phyloP scores from a whole-genome alignment of 2,329 filamentous ascomycete species.

The Metarhizium album region DNA sequence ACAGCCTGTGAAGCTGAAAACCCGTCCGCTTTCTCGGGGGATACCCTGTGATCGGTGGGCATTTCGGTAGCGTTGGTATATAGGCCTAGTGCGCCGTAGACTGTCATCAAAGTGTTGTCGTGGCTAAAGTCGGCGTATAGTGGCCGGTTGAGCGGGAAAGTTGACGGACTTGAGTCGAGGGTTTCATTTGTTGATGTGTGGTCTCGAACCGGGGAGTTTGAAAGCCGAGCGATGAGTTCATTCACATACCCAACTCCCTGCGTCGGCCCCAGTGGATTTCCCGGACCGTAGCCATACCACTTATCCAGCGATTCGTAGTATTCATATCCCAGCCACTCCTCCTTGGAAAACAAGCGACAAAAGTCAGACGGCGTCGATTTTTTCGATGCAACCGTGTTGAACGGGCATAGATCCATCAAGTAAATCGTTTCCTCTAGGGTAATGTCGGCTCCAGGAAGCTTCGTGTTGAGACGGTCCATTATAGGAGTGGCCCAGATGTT shows the following conservation, averaged over 20 bases:
- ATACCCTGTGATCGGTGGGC: constrained; percentile 37
- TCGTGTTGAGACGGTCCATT: constrained; percentile 54
- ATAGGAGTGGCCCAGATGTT: constrained; percentile 57
- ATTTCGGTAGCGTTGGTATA: constrained; percentile 56
- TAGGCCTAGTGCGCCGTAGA: constrained; percentile 67
- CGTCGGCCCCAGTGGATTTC: constrained; percentile 68
- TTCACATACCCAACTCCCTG: constrained; percentile 84
- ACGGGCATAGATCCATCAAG: constrained; percentile 85
- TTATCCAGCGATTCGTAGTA: constrained; percentile 74
- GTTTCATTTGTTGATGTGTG: constrained; percentile 68
- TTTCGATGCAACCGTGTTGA: constrained; percentile 60
- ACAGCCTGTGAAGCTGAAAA: constrained; percentile 72
- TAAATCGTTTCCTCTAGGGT: constrained; percentile 50
- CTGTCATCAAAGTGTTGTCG: constrained; percentile 74
- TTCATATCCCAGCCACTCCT: constrained; percentile 70
- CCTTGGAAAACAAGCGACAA: constrained; percentile 60
- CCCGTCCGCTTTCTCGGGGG: constrained; percentile 46
- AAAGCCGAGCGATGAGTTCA: constrained; percentile 76
- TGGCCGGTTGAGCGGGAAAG: constrained; percentile 59
- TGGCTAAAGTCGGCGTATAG: constrained; percentile 89
- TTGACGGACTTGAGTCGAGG: constrained; percentile 52
- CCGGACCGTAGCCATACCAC: constrained; percentile 71
- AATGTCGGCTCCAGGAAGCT: constrained; percentile 58
- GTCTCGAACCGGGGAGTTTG: constrained; percentile 56
- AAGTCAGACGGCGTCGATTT: constrained; percentile 50